Percentiles rank a stretch among this genome's conserved stretches.
Conservation (phyloP, 2,329 filamentous ascomycete genomes). For the Monosporascus cannonballus region DNA sequence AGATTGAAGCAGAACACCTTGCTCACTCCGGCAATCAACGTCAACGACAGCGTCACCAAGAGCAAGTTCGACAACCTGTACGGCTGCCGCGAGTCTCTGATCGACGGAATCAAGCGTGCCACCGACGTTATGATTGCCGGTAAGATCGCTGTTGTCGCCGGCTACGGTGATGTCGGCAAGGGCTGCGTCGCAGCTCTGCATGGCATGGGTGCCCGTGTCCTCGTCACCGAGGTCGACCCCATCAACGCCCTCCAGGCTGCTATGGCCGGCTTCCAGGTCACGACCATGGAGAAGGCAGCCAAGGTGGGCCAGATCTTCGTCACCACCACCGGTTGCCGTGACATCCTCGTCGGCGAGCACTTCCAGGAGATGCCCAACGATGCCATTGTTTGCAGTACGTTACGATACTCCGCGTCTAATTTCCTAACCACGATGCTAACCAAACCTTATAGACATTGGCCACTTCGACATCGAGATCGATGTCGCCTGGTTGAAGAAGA, state of each 20-base stretch:
- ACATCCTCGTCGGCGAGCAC: conserved; percentile 88
- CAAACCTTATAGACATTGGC: conserved; percentile 67
- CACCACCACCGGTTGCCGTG: conserved; percentile 97
- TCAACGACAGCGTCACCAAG: conserved; percentile 99
- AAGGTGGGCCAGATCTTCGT: conserved; percentile 92
- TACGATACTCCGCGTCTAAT: not conserved
- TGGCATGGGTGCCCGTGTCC: conserved; percentile 93
- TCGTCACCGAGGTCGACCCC: conserved; percentile 95
- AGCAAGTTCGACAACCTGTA: conserved; percentile 99
- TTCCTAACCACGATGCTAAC: conserved; percentile 14
- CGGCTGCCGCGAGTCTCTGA: conserved; percentile 96
- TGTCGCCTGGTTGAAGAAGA: conserved; percentile 98
- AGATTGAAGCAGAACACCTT: conserved; percentile 92
- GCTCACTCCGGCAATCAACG: conserved; percentile 93
- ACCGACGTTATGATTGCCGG: conserved; percentile 99
- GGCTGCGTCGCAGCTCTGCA: conserved; percentile 93
- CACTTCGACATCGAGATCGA: conserved; percentile 99
- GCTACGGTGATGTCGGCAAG: conserved; percentile 99
- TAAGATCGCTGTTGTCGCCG: conserved; percentile 95
- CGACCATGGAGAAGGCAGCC: conserved; percentile 96
- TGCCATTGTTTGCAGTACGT: conserved; percentile 93
- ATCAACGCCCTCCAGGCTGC: conserved; percentile 99
- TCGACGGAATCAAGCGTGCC: conserved; percentile 99
- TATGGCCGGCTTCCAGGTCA: conserved; percentile 94
- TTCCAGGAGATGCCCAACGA: conserved; percentile 96